Base-by-base conservation (phyloP, 2,329 filamentous ascomycete species). In the Fonsecaea pugnacius region DNA sequence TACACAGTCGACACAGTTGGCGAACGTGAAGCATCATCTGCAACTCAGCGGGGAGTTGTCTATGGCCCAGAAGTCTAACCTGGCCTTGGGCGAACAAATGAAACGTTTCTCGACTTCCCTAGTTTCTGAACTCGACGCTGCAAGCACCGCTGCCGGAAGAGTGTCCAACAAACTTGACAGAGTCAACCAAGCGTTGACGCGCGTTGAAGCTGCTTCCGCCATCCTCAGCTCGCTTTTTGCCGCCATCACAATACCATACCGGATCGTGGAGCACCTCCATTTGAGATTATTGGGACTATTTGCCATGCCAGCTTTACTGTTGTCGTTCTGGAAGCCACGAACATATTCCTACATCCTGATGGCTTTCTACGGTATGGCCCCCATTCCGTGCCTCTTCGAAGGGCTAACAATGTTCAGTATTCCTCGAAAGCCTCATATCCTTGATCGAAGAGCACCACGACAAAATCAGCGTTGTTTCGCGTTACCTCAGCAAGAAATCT, bases 101-200 rank as follows among this genome's bases (percentile, higher is more conserved):
- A 58, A 46, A 30, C 58, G 58, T 36, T 58, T 51, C 14, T 60
- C 66, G 7, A 30, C 33, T 18, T 59, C 52, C n/a, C 35, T 68
- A n/a, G 61, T 64, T 33, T 62, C 58, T 4, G 58, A 68, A 38
- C 61, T 68, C 21, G 58, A 66, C 27, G 61, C 35, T 60, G 66
- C 66, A 24, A 57, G 21, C 32, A 24, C 50, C 33, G 59, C 54
- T 2, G 66, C 66, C n/a, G 58, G 56, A 10, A 54, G 56, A 32
- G 60, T 68, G 21, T 64, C 62, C 27, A 51, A 16, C n/a, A 64
- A 53, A 18, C 53, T 68, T 27, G 63, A 68, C 43, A 60, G 58
- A 36, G 66, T 68, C 54, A 66, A 68, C 21, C 58, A 66, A 43
- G 64, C 64, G 9, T 61, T 68, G 35, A 60, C 32, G 4, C 58